Evolutionary conservation across 306 rosid species (phyloP).

Genomic region (Macrotyloma uniflorum): DNA sequence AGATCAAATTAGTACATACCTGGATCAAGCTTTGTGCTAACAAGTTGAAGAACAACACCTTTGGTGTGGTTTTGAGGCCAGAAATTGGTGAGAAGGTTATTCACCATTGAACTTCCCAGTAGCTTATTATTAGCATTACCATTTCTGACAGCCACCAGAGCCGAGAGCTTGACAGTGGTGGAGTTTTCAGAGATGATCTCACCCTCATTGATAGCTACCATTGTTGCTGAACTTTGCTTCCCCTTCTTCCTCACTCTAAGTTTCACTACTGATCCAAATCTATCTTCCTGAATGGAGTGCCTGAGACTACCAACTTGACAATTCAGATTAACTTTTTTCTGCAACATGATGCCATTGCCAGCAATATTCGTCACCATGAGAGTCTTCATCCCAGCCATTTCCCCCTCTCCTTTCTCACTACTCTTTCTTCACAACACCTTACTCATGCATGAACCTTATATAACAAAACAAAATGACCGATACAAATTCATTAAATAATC

Average conservation of each 20-base stretch:
- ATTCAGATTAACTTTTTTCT: not conserved
- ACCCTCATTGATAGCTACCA: slow-evolving; percentile 8
- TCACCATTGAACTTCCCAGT: not conserved
- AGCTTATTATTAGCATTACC: not conserved
- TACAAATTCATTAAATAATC: too few species aligned
- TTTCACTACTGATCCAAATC: not conserved
- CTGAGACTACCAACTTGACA: not conserved
- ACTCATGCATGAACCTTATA: too few species aligned
- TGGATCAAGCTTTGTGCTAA: slow-evolving; percentile 41
- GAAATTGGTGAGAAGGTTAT: slow-evolving; percentile 24
- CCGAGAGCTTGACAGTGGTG: slow-evolving; percentile 26
- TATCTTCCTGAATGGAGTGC: not conserved
- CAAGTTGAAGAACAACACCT: slow-evolving; percentile 49
- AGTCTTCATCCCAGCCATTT: slow-evolving; percentile 13
- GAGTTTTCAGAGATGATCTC: not conserved
- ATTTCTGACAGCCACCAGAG: slow-evolving; percentile 33
- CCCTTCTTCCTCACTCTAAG: not conserved
- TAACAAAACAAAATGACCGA: too few species aligned
- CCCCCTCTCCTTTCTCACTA: not conserved
- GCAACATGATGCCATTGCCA: not conserved
- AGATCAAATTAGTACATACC: slow-evolving; percentile 20
- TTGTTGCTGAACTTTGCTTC: slow-evolving; percentile 7
- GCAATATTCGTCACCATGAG: not conserved
- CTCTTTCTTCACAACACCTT: too few species aligned
- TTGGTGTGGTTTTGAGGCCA: not conserved